These are phyloP conservation scores for Pythium monospermum DNA, from an alignment of 352 stramenopile genomes.

Conservation along the genomic window DNA sequence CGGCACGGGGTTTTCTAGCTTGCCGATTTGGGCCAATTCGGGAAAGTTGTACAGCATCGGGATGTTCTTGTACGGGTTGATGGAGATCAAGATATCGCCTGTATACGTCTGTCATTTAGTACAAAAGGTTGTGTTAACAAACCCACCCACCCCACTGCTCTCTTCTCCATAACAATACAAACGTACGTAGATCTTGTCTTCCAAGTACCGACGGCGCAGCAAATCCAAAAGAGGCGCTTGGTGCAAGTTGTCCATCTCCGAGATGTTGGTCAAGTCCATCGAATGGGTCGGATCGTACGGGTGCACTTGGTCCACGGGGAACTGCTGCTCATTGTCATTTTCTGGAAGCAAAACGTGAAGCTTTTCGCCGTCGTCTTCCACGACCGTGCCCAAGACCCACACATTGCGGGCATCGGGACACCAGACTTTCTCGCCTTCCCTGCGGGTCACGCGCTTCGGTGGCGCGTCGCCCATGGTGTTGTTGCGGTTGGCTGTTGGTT, in stretches of 20 bases:
- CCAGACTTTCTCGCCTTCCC: conserved; percentile 87
- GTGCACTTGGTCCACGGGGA: conserved; percentile 78
- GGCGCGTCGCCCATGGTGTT: conserved; percentile 13
- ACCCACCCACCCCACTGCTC: too few species aligned
- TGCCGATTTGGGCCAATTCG: conserved; percentile 82
- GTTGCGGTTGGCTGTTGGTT: neutral
- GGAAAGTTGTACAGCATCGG: conserved; percentile 90
- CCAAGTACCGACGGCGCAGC: conserved; percentile 80
- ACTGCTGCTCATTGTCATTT: conserved; percentile 75
- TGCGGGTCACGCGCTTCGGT: conserved; percentile 44
- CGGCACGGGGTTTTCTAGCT: conserved; percentile 80
- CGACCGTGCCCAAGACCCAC: conserved; percentile 81
- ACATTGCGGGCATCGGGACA: conserved; percentile 81
- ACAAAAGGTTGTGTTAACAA: neutral
- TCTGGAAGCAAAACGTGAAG: conserved; percentile 81
- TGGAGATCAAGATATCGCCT: conserved; percentile 94
- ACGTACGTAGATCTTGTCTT: conserved; percentile 90
- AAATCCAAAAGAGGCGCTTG: conserved; percentile 89
- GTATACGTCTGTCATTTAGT: conserved; percentile 77
- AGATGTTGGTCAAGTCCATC: conserved; percentile 86
- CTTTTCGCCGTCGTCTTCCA: conserved; percentile 82
- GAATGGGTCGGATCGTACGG: conserved; percentile 89
- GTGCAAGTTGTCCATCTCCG: conserved; percentile 93
- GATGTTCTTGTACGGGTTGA: conserved; percentile 96
- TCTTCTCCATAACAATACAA: too few species aligned